These are phyloP conservation scores for Phylloporus arenicola DNA, from an alignment of 768 basidiomycete genomes.

Conservation along the genomic window DNA sequence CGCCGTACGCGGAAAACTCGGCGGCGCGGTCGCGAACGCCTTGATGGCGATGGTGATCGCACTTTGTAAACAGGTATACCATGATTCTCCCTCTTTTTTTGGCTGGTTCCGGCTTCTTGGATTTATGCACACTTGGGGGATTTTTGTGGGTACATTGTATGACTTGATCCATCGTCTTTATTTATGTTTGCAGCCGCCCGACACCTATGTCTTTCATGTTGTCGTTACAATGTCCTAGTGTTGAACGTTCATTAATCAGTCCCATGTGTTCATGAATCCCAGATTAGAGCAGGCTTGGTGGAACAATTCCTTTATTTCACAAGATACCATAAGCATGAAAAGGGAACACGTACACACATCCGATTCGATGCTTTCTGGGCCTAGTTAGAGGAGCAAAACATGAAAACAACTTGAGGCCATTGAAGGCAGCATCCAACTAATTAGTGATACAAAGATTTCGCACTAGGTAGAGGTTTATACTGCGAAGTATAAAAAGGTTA, in stretches of 20 bases:
- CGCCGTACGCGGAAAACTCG: conserved; percentile 1
- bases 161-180: not conserved
- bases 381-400: no score
- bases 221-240: not conserved
- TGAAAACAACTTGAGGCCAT: no score
- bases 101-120: not conserved
- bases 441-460: no score
- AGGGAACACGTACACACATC: no score
- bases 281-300: not conserved
- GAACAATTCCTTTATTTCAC: not conserved
- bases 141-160: not conserved
- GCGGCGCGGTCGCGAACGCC: not conserved
- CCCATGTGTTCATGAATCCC: not conserved
- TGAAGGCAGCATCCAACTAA: not conserved
- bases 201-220: not conserved
- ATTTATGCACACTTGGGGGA: not conserved
- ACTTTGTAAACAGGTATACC: not conserved
- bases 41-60: not conserved
- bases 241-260: not conserved
- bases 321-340: no score
- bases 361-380: no score
- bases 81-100: not conserved
- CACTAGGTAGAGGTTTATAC: no score
- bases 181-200: no score
- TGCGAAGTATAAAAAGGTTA: not conserved